phyloP scores from a whole-genome alignment of 306 rosid genomes.

The Potentilla sterilis region DNA sequence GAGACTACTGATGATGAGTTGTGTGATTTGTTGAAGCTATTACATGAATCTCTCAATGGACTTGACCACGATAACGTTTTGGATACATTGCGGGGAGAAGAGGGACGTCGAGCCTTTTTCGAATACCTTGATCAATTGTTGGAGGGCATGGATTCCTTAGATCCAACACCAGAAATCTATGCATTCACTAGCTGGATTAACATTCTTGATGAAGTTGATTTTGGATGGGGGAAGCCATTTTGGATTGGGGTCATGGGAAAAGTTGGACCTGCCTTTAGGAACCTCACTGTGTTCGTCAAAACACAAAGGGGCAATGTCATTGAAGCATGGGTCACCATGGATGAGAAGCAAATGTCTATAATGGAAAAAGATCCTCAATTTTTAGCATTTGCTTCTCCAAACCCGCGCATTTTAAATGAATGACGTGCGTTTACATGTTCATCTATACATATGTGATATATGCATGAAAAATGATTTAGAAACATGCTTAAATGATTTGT shows the following conservation, averaged over 20 bases:
- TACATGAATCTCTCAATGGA: background rate
- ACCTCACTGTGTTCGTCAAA: constrained; percentile 37
- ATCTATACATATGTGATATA: too few relatives aligned
- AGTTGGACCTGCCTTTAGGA: constrained; percentile 34
- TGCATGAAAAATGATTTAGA: background rate
- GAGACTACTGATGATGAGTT: background rate
- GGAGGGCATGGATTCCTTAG: constrained; percentile 12
- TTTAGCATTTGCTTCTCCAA: constrained; percentile 32
- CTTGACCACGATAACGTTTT: background rate
- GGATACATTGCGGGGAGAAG: constrained; percentile 28
- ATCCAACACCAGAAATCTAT: constrained; percentile 19
- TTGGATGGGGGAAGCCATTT: constrained; percentile 57
- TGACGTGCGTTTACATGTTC: background rate
- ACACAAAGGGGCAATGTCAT: constrained; percentile 26
- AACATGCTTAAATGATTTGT: background rate
- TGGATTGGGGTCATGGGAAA: constrained; percentile 55
- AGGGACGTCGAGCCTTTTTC: constrained; percentile 22
- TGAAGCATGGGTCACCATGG: constrained; percentile 55
- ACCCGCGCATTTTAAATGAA: background rate
- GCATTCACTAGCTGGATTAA: constrained; percentile 45
- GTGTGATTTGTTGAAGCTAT: background rate
- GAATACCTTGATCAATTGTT: constrained; percentile 27
- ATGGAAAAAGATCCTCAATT: constrained; percentile 42
- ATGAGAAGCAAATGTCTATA: constrained; percentile 23
- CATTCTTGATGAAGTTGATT: constrained; percentile 41